Conservation (phyloP, 2,329 filamentous ascomycete species). For the Trichoderma aggressivum region DNA sequence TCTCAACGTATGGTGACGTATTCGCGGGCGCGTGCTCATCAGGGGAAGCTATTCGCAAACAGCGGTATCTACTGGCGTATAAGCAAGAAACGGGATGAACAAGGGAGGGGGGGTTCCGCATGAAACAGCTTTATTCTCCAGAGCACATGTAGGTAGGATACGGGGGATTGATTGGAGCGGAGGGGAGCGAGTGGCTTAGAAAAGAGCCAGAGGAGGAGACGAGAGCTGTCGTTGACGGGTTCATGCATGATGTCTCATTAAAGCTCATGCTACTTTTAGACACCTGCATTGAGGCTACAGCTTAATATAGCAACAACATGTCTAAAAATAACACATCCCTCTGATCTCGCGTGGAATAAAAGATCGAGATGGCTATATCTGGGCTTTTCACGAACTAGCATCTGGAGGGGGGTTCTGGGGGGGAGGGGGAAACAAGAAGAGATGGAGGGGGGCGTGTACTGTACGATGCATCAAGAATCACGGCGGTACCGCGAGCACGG, state of each 20-base stretch:
- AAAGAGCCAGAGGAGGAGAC: neutral
- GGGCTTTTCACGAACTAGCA: slow-evolving; percentile 6
- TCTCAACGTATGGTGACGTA: slow-evolving; percentile 1
- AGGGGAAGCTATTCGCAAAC: neutral
- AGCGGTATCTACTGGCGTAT: neutral
- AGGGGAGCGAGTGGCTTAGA: neutral
- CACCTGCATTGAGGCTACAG: slow-evolving; percentile 16
- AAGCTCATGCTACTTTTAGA: slow-evolving; percentile 14
- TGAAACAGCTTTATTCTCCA: neutral
- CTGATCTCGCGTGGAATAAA: slow-evolving; percentile 13
- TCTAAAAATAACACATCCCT: slow-evolving; percentile 19
- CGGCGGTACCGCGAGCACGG: slow-evolving; percentile 12
- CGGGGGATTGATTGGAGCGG: neutral
- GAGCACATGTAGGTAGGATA: neutral
- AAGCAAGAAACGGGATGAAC: neutral
- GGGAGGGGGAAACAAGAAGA: neutral
- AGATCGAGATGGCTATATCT: slow-evolving; percentile 17
- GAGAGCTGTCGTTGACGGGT: neutral
- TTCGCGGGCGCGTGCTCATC: neutral
- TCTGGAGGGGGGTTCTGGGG: slow-evolving; percentile 1
- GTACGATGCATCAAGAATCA: neutral
- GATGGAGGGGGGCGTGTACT: slow-evolving; percentile 12
- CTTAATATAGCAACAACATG: slow-evolving; percentile 18
- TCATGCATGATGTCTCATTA: slow-evolving; percentile 17
- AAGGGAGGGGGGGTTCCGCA: neutral